These are phyloP conservation scores for Blastocystis sp. DNA, from an alignment of 352 stramenopile genomes.

Conservation along the genomic window DNA sequence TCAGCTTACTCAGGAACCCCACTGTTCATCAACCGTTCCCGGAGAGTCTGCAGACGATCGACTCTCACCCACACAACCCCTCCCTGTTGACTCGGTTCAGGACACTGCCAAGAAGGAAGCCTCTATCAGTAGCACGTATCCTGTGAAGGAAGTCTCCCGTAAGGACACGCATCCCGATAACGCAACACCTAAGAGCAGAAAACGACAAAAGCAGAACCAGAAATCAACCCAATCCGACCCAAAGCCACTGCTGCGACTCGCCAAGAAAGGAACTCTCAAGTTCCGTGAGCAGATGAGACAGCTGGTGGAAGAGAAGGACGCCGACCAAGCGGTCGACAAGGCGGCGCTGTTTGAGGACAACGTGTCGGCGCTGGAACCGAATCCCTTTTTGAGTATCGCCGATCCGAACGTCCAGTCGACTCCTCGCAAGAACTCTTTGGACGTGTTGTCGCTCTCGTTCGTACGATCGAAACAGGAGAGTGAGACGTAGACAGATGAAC, in stretches of 20 bases:
- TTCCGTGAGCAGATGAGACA: neutral
- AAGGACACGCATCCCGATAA: no score
- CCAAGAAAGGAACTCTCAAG: neutral
- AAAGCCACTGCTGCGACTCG: neutral
- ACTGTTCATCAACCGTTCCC: neutral
- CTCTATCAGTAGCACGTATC: no score
- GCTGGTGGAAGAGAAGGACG: neutral
- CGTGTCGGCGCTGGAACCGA: neutral
- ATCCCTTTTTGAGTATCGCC: neutral
- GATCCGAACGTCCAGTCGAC: neutral
- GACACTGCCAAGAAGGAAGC: no score
- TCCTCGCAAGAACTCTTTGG: neutral
- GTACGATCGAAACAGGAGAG: neutral
- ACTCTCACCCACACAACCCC: no score
- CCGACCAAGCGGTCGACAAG: neutral
- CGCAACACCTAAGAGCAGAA: no score
- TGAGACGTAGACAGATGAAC: constrained; percentile 5
- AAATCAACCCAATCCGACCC: neutral
- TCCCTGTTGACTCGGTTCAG: no score
- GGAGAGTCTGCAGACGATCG: no score
- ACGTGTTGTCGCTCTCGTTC: neutral
- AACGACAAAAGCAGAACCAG: no score
- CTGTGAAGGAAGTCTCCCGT: no score
- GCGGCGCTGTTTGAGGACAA: neutral
- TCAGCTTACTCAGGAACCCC: neutral